Percentiles rank a stretch among this genome's conserved stretches.
phyloP scores from a whole-genome alignment of 2,329 filamentous ascomycete species.

The Beauveria medogensis region DNA sequence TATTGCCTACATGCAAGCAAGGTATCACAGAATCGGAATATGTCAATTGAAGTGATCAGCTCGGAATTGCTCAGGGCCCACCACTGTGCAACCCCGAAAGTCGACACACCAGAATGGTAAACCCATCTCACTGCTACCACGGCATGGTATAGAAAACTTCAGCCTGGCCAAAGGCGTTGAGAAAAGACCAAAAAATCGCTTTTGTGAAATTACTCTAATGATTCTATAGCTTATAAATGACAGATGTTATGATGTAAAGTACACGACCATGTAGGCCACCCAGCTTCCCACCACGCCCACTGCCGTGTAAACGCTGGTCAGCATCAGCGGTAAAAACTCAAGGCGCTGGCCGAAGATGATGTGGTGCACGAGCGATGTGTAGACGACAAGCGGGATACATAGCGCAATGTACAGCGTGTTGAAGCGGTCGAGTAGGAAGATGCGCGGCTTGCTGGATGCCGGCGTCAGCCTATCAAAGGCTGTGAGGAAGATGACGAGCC shows the following conservation, averaged over 20 bases:
- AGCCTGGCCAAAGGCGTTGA: background rate
- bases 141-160: background rate
- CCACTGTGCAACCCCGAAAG: too few relatives aligned
- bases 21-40: too few relatives aligned
- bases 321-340: constrained; percentile 94
- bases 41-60: too few relatives aligned
- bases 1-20: too few relatives aligned
- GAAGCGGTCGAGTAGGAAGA: constrained; percentile 88
- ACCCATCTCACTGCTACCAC: background rate
- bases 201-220: constrained; percentile 1
- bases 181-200: too few relatives aligned
- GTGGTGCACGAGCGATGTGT: constrained; percentile 77
- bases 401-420: constrained; percentile 82
- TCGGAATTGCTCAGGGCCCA: too few relatives aligned
- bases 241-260: constrained; percentile 51
- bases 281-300: constrained; percentile 94
- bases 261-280: constrained; percentile 89
- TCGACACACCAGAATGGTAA: too few relatives aligned
- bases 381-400: constrained; percentile 80
- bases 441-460: constrained; percentile 66
- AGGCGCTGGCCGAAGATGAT: constrained; percentile 74
- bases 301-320: constrained; percentile 89
- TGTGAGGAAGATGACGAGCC: constrained; percentile 79
- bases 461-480: constrained; percentile 83
- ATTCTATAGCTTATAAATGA: background rate